Conservation (phyloP, 345 rosid genomes). For the Noccaea bulbosa region DNA sequence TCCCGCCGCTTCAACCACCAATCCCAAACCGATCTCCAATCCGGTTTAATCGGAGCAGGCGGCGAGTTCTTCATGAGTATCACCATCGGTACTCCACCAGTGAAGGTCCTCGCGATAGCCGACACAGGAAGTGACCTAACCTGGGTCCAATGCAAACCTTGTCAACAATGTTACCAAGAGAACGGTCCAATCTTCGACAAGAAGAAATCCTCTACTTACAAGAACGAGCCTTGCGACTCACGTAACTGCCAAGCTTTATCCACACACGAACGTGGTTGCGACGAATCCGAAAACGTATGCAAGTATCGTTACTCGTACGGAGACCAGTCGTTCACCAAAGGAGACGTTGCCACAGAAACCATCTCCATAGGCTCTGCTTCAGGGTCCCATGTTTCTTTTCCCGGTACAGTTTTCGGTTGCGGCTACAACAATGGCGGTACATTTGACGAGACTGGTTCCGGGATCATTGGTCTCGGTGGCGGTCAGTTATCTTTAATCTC, state of each 20-base stretch:
- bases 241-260: conserved; percentile 43
- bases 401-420: conserved; percentile 53
- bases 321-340: conserved; percentile 46
- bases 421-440: conserved; percentile 55
- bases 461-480: conserved; percentile 67
- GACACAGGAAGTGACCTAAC: conserved; percentile 72
- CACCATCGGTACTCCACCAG: conserved; percentile 58
- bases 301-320: conserved; percentile 47
- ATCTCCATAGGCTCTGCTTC: conserved; percentile 48
- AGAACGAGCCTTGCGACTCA: conserved; percentile 45
- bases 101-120: conserved; percentile 49
- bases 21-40: conserved; percentile 39
- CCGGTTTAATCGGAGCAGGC: conserved; percentile 43
- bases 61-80: conserved; percentile 66
- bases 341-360: conserved; percentile 55
- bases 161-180: conserved; percentile 57
- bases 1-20: conserved; percentile 36
- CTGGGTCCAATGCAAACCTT: conserved; percentile 71
- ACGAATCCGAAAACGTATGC: conserved; percentile 31
- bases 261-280: conserved; percentile 27
- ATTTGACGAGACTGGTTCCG: conserved; percentile 49
- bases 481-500: conserved; percentile 55
- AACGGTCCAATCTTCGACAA: conserved; percentile 56
- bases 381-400: conserved; percentile 47
- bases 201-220: conserved; percentile 50